Base-by-base conservation (phyloP, 306 rosid species). In the Quercus agrifolia region DNA sequence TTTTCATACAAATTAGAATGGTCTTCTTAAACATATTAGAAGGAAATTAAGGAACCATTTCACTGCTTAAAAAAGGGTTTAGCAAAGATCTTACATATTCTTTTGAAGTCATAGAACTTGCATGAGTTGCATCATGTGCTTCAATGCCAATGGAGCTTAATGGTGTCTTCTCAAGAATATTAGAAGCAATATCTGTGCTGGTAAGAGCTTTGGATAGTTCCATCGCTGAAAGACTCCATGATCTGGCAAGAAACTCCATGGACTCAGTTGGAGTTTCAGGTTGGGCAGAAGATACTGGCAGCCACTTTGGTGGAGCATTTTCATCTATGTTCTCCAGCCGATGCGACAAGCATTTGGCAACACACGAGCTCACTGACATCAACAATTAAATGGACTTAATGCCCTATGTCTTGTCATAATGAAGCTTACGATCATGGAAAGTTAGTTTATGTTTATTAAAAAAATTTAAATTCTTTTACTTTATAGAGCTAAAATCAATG, bases 261-360 rank as follows among this genome's bases (percentile, higher is more conserved):
- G 97, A 88, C 76, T 95, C 98, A 1, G 97, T 92, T 20, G 97
- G 99, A 35, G 97, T 92, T n/a, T 95, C 99, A 6, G 94, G 97
- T 23, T 82, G 90, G 23, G 84, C 85, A 72, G 88, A 75, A 27
- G 93, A 85, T 70, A 74, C 80, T 25, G 81, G 73, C n/a, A 76
- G 49, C 86, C 88, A 83, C 67, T n/a, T 84, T 11, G 84, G 79
- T 52, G 92, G 81, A 72, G 83, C 81, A 75, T 89, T 89, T 85
- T 95, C 99, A 52, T 92, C 98, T 78, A 92, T 92, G 84, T 89
- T 93, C 82, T 90, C 91, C 71, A 91, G 85, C 84, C 78, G 83
- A 67, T 75, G 80, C 76, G 81, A 82, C n/a, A 90, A 78, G 87
- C 92, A 82, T 74, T 86, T 91, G 74, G 92, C 23, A 44, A 73